phyloP scores from a whole-genome alignment of 225 moss, liverwort and hornwort genomes.

The Polytrichum commune region DNA sequence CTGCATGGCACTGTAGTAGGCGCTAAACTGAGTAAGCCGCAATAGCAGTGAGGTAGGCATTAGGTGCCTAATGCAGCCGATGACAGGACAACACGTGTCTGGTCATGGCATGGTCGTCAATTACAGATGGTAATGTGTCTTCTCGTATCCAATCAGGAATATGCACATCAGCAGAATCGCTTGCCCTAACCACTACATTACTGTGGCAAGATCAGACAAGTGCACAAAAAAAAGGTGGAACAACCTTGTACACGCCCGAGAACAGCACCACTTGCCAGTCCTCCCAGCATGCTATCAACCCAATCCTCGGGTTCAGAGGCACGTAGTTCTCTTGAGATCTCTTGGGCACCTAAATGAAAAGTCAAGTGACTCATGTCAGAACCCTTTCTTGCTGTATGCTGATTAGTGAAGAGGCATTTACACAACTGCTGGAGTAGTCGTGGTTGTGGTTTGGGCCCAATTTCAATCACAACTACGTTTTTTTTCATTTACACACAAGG shows the following conservation, averaged over 20 bases:
- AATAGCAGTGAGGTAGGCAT: not conserved
- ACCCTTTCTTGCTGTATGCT: too few species aligned
- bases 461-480: too few species aligned
- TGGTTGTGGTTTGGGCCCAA: too few species aligned
- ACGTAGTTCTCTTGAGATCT: conserved; percentile 88
- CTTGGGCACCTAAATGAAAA: conserved; percentile 63
- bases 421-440: not conserved
- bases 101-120: too few species aligned
- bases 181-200: too few species aligned
- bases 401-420: not conserved
- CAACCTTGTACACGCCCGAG: conserved; percentile 81
- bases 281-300: conserved; percentile 67
- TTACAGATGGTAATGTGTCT: too few species aligned
- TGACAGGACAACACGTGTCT: too few species aligned
- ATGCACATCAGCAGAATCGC: too few species aligned
- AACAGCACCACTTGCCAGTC: conserved; percentile 77
- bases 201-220: not conserved
- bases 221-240: not conserved
- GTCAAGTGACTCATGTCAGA: conserved; percentile 9
- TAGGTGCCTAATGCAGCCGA: not conserved
- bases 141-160: too few species aligned
- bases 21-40: not conserved
- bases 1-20: too few species aligned
- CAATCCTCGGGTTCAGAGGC: conserved; percentile 82
- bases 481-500: too few species aligned